A percentile compares a stretch with the other conserved stretches of the same genome.
These are phyloP conservation scores for Hypoxylon fragiforme DNA, from an alignment of 495 filamentous ascomycete species.

Conservation along the genomic window DNA sequence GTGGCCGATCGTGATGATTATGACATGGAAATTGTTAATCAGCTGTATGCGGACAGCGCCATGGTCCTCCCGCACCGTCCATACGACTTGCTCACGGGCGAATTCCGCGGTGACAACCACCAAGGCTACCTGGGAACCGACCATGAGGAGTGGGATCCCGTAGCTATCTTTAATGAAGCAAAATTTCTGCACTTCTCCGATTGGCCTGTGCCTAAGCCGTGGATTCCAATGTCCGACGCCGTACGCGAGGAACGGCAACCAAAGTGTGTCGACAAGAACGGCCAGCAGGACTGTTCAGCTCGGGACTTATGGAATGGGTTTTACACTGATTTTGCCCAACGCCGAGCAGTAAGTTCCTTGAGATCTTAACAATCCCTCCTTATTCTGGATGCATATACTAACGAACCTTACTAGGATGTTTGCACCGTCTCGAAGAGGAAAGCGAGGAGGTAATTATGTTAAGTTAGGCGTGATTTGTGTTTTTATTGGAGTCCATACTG, in stretches of 20 bases:
- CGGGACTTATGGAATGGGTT: conserved; percentile 71
- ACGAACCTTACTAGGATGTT: conserved; percentile 28
- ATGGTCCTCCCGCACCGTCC: conserved; percentile 75
- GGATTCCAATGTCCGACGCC: conserved; percentile 64
- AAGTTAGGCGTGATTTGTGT: background rate
- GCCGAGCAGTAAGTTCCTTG: conserved; percentile 57
- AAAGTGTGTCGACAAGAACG: conserved; percentile 47
- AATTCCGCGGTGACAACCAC: conserved; percentile 67
- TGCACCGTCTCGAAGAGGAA: conserved; percentile 24
- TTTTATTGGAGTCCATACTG: background rate
- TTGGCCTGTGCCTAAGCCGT: conserved; percentile 80
- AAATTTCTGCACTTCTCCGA: conserved; percentile 83
- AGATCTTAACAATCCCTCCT: background rate
- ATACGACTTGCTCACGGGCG: conserved; percentile 70
- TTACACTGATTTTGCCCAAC: conserved; percentile 67
- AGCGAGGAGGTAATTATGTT: conserved; percentile 19
- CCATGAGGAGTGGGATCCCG: conserved; percentile 70
- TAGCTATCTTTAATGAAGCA: conserved; percentile 63
- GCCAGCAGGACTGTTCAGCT: conserved; percentile 59
- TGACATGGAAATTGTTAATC: conserved; percentile 77
- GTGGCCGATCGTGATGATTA: conserved; percentile 50
- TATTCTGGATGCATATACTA: conserved; percentile 20
- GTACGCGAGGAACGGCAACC: conserved; percentile 61
- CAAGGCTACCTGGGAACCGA: conserved; percentile 63
- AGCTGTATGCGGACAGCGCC: conserved; percentile 66